phyloP scores from a whole-genome alignment of 1,139 yeast genomes.

The Geotrichum carabidarum region DNA sequence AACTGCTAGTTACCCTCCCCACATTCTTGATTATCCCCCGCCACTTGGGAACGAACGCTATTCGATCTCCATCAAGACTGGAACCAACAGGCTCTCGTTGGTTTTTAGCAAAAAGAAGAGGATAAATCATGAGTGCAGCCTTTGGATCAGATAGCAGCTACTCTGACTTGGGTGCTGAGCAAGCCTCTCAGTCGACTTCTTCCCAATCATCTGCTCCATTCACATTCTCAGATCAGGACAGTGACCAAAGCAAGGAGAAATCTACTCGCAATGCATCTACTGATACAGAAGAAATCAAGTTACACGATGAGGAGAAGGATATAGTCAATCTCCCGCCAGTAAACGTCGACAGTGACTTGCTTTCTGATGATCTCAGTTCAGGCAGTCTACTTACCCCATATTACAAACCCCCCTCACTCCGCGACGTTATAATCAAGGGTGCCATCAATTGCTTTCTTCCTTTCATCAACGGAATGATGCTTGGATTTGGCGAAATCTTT shows the following conservation, averaged over 20 bases:
- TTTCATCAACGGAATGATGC: constrained; percentile 88
- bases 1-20: too few species aligned
- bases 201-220: background rate
- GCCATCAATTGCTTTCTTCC: constrained; percentile 79
- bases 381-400: background rate
- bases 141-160: constrained; percentile 1
- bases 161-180: constrained; percentile 1
- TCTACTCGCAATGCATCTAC: background rate
- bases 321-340: background rate
- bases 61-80: too few species aligned
- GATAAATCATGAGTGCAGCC: background rate
- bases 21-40: too few species aligned
- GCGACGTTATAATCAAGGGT: constrained; percentile 16
- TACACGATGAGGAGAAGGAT: background rate
- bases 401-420: constrained; percentile 1
- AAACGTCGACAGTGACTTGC: background rate
- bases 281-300: background rate
- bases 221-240: background rate
- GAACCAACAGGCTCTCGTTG: too few species aligned
- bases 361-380: background rate
- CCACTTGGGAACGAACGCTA: too few species aligned
- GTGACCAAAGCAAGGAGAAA: background rate
- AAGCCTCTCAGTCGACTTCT: background rate
- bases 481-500: constrained; percentile 91
- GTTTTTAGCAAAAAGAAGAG: too few species aligned